These are phyloP conservation scores for Clavaria fumosa DNA, from an alignment of 768 basidiomycete genomes.

Conservation along the genomic window DNA sequence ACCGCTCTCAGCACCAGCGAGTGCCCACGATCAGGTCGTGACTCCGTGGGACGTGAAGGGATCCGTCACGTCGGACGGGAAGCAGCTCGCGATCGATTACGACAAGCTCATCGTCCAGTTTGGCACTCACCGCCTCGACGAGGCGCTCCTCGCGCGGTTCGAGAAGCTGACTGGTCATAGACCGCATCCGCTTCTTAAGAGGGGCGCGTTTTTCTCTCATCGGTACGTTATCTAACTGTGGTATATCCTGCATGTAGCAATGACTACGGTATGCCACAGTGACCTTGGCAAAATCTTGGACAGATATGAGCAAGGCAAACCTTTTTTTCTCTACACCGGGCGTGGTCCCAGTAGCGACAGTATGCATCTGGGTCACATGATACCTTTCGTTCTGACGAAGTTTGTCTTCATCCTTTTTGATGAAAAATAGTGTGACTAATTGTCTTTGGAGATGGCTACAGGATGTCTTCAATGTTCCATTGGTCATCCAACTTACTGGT, in stretches of 20 bases:
- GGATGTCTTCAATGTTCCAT: conserved; percentile 85
- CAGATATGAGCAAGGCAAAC: conserved; percentile 91
- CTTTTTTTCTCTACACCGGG: conserved; percentile 96
- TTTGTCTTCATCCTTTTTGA: conserved; percentile 22
- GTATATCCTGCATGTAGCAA: background rate
- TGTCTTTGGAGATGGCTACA: conserved; percentile 68
- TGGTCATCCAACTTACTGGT: conserved; percentile 95
- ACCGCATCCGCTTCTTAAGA: conserved; percentile 76
- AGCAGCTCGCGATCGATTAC: conserved; percentile 89
- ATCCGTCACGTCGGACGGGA: conserved; percentile 72
- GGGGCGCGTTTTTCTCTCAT: conserved; percentile 97
- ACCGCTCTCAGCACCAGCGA: too few species aligned
- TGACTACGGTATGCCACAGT: conserved; percentile 24
- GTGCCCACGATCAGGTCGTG: conserved; percentile 65
- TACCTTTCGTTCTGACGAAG: conserved; percentile 97
- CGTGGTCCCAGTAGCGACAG: conserved; percentile 93
- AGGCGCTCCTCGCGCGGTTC: conserved; percentile 69
- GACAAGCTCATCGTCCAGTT: conserved; percentile 91
- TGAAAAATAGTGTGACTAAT: background rate
- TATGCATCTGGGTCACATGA: conserved; percentile 96
- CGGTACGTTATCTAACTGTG: conserved; percentile 42
- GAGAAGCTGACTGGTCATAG: conserved; percentile 78
- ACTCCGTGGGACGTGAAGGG: conserved; percentile 99
- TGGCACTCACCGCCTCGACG: conserved; percentile 73
- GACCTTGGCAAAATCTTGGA: conserved; percentile 91